Evolutionary conservation across 768 basidiomycete species (phyloP).

Genomic region (Leucosporidium yakuticum): DNA sequence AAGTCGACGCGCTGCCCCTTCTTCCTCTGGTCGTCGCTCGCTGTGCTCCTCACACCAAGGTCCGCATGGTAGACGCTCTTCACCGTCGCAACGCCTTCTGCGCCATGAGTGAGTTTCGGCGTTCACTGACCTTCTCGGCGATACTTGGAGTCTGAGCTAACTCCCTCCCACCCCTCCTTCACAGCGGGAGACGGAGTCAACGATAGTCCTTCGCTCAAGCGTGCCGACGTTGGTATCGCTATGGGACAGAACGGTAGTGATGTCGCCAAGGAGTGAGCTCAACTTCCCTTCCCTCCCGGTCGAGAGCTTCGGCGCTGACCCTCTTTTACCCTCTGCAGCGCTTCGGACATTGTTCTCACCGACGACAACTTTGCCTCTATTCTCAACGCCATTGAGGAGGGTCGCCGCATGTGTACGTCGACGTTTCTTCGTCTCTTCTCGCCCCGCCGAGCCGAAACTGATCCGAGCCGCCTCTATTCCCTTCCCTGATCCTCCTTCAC

Average conservation of each 20-base stretch:
- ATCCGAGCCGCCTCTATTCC: no score
- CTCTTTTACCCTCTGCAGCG: conserved; percentile 43
- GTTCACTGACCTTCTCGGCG: no score
- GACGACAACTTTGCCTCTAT: conserved; percentile 60
- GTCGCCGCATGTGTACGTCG: conserved; percentile 48
- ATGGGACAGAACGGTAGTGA: conserved; percentile 57
- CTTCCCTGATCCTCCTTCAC: no score
- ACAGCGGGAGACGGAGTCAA: conserved; percentile 53
- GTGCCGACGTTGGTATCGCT: conserved; percentile 58
- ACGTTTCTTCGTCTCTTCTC: no score
- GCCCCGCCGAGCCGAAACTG: no score
- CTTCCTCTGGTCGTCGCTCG: conserved; percentile 58
- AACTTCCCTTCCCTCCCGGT: neutral
- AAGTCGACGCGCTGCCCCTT: conserved; percentile 50
- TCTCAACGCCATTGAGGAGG: conserved; percentile 50
- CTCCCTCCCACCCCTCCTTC: conserved; percentile 45
- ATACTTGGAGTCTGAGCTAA: neutral
- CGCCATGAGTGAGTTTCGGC: neutral
- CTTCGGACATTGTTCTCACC: conserved; percentile 60
- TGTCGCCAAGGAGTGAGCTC: conserved; percentile 49
- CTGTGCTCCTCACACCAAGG: conserved; percentile 55
- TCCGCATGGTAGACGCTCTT: conserved; percentile 54
- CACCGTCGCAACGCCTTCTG: conserved; percentile 50
- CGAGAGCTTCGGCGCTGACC: neutral
- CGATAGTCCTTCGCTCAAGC: conserved; percentile 56